phyloP scores from a whole-genome alignment of 805 yeast genomes.

The Saccharomycopsis vini region DNA sequence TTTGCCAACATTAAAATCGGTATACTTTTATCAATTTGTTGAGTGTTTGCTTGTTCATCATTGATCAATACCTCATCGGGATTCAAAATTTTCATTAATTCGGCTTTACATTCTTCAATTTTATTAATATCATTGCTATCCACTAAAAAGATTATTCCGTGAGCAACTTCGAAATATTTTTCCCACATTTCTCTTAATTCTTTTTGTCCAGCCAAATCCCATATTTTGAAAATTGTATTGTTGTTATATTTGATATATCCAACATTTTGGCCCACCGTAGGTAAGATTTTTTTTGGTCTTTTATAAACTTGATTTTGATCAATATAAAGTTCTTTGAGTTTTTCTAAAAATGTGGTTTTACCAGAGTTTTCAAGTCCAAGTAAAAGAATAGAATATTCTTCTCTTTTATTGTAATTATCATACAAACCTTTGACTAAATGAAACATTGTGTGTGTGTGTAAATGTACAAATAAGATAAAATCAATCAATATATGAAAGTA shows the following conservation, averaged over 20 bases:
- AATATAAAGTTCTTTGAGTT: slow-evolving; percentile 44
- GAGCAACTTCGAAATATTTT: slow-evolving; percentile 75
- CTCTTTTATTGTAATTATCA: slow-evolving; percentile 46
- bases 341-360: slow-evolving; percentile 73
- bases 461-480: too few relatives aligned
- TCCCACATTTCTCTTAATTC: slow-evolving; percentile 81
- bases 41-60: slow-evolving; percentile 44
- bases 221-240: slow-evolving; percentile 57
- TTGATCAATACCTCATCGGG: slow-evolving; percentile 15
- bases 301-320: slow-evolving; percentile 35
- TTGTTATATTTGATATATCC: slow-evolving; percentile 33
- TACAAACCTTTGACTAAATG: slow-evolving; percentile 59
- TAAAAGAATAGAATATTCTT: slow-evolving; percentile 69
- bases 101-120: slow-evolving; percentile 71
- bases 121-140: slow-evolving; percentile 84
- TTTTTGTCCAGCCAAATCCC: slow-evolving; percentile 97
- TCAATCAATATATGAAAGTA: background rate
- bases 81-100: slow-evolving; percentile 27
- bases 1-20: slow-evolving; percentile 94
- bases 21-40: slow-evolving; percentile 35
- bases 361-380: slow-evolving; percentile 95
- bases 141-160: slow-evolving; percentile 85
- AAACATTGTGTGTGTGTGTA: slow-evolving; percentile 48
- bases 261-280: slow-evolving; percentile 93
- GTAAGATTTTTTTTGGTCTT: slow-evolving; percentile 54